Conservation (phyloP, 2,329 filamentous ascomycete species). For the Beauveria sp. region DNA sequence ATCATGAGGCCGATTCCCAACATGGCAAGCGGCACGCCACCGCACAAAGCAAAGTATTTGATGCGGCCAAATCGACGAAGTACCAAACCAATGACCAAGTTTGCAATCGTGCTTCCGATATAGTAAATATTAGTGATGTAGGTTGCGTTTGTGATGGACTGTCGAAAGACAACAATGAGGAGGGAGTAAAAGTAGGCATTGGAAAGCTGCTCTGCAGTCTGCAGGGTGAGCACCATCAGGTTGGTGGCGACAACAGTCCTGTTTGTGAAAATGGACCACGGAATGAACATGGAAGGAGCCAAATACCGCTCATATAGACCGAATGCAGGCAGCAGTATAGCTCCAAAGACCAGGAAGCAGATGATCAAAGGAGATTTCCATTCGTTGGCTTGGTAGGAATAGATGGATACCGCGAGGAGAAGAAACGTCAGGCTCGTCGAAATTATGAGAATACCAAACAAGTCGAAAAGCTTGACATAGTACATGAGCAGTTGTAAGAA, state of each 20-base stretch:
- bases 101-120: conserved; percentile 27
- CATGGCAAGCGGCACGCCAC: conserved; percentile 47
- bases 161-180: conserved; percentile 31
- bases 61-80: conserved; percentile 24
- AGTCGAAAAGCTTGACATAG: conserved; percentile 56
- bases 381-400: conserved; percentile 29
- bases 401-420: conserved; percentile 59
- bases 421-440: conserved; percentile 54
- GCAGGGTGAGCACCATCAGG: conserved; percentile 29
- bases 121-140: conserved; percentile 33
- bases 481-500: conserved; percentile 30
- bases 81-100: conserved; percentile 22
- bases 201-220: conserved; percentile 30
- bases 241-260: conserved; percentile 30
- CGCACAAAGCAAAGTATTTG: conserved; percentile 23
- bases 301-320: conserved; percentile 29
- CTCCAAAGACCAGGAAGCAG: conserved; percentile 31
- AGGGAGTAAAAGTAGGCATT: conserved; percentile 32
- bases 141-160: conserved; percentile 26
- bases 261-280: conserved; percentile 25
- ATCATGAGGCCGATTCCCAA: conserved; percentile 52
- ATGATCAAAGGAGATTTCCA: conserved; percentile 38
- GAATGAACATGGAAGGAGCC: conserved; percentile 33
- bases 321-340: conserved; percentile 29
- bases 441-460: conserved; percentile 54